Conservation (phyloP, 1,139 yeast species). For the Yamadazyma kanchanaburiensis region DNA sequence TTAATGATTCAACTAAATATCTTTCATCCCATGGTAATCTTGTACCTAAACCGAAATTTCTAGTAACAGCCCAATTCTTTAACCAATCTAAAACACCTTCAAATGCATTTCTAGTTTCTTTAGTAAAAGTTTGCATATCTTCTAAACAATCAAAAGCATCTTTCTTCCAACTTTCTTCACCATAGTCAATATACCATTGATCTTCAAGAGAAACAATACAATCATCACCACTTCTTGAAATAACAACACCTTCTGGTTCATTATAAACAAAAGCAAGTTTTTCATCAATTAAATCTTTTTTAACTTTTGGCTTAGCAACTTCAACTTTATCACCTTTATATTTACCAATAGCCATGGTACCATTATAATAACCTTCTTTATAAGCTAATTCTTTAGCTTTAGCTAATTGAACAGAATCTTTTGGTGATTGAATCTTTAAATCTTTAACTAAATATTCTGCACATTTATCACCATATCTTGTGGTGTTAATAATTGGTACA, state of each 20-base stretch:
- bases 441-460: constrained; percentile 86
- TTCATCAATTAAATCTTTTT: constrained; percentile 70
- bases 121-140: constrained; percentile 72
- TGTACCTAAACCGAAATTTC: constrained; percentile 96
- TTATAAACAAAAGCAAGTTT: constrained; percentile 86
- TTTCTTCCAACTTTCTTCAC: constrained; percentile 91
- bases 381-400: constrained; percentile 93
- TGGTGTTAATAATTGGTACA: constrained; percentile 72
- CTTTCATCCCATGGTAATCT: constrained; percentile 96
- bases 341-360: constrained; percentile 74
- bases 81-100: constrained; percentile 96
- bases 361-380: constrained; percentile 95
- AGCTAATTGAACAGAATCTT: constrained; percentile 82
- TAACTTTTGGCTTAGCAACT: constrained; percentile 83
- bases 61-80: constrained; percentile 97
- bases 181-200: constrained; percentile 98
- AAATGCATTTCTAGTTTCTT: constrained; percentile 88
- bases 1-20: constrained; percentile 88
- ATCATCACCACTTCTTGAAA: constrained; percentile 95
- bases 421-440: constrained; percentile 90
- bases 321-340: constrained; percentile 90
- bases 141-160: constrained; percentile 80
- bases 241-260: constrained; percentile 89
- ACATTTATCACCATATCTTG: constrained; percentile 82
- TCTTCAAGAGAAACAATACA: constrained; percentile 97